Evolutionary conservation across 108 stramenopile genomes (phyloP).

Genomic region (Nitzschia inconspicua): DNA sequence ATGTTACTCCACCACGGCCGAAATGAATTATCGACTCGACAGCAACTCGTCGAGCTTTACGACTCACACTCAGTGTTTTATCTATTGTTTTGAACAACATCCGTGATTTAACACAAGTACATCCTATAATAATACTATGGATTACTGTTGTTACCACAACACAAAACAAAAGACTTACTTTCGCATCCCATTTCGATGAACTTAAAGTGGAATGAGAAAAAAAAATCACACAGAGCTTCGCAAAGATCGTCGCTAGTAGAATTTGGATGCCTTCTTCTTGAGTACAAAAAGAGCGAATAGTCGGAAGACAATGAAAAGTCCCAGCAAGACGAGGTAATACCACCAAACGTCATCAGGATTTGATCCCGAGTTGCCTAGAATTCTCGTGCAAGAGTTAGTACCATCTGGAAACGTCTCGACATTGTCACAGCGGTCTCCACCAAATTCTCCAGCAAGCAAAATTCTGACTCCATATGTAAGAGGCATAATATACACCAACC

Average conservation of each 20-base stretch:
- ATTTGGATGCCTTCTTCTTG: conserved; percentile 64
- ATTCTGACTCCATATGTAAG: conserved; percentile 56
- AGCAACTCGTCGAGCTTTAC: too few relatives aligned
- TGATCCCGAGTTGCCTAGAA: conserved; percentile 36
- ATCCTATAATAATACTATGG: too few relatives aligned
- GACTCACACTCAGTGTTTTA: too few relatives aligned
- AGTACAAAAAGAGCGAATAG: conserved; percentile 48
- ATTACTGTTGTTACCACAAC: too few relatives aligned
- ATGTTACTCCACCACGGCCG: too few relatives aligned
- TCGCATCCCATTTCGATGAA: too few relatives aligned
- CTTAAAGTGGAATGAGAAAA: too few relatives aligned
- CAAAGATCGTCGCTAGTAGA: conserved; percentile 32
- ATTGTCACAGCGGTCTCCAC: conserved; percentile 17
- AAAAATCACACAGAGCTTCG: too few relatives aligned
- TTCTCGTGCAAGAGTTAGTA: conserved; percentile 32
- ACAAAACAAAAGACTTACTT: too few relatives aligned
- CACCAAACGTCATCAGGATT: conserved; percentile 39
- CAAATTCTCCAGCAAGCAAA: conserved; percentile 55
- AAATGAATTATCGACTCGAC: too few relatives aligned
- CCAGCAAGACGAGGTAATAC: conserved; percentile 60
- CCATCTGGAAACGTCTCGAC: conserved; percentile 16
- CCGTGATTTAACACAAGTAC: too few relatives aligned
- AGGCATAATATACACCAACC: conserved; percentile 77
- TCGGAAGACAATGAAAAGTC: conserved; percentile 61
- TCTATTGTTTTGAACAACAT: too few relatives aligned